These are phyloP conservation scores for Amanita pseudoporphyria DNA, from an alignment of 768 basidiomycete genomes.

Conservation along the genomic window DNA sequence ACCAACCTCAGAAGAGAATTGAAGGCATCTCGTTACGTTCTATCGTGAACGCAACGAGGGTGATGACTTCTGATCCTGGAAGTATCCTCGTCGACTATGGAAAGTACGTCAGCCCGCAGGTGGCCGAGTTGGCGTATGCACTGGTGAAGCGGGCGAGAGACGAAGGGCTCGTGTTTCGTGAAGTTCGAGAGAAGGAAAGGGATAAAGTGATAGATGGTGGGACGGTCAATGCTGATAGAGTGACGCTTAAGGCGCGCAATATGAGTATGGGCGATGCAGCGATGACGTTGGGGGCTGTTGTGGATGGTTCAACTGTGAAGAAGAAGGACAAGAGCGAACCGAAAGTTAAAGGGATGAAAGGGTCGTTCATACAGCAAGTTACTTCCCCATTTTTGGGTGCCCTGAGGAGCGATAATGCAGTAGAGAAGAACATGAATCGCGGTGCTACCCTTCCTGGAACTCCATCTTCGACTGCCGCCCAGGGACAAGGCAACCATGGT, in stretches of 20 bases:
- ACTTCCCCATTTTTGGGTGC: slow-evolving; percentile 2
- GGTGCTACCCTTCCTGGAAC: not conserved
- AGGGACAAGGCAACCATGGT: not conserved
- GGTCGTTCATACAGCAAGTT: no score
- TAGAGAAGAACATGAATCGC: not conserved
- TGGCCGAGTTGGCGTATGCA: slow-evolving; percentile 54
- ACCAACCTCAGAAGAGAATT: slow-evolving; percentile 18
- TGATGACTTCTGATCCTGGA: slow-evolving; percentile 74
- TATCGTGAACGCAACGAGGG: slow-evolving; percentile 73
- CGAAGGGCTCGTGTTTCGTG: slow-evolving; percentile 39
- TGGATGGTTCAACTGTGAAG: not conserved
- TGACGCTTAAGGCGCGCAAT: not conserved
- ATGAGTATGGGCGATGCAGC: slow-evolving; percentile 1
- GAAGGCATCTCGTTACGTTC: slow-evolving; percentile 68
- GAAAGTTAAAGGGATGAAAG: not conserved
- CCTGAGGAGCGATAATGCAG: not conserved
- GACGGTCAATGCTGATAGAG: not conserved
- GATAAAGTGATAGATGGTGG: slow-evolving; percentile 14
- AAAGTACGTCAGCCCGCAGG: slow-evolving; percentile 47
- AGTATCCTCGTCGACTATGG: slow-evolving; percentile 71
- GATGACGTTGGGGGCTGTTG: slow-evolving; percentile 1
- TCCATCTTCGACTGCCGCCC: not conserved
- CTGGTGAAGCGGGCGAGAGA: slow-evolving; percentile 64
- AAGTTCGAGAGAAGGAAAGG: slow-evolving; percentile 39
- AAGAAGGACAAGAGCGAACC: not conserved